phyloP scores from a whole-genome alignment of 805 yeast species.

The Candida mattraensis region DNA sequence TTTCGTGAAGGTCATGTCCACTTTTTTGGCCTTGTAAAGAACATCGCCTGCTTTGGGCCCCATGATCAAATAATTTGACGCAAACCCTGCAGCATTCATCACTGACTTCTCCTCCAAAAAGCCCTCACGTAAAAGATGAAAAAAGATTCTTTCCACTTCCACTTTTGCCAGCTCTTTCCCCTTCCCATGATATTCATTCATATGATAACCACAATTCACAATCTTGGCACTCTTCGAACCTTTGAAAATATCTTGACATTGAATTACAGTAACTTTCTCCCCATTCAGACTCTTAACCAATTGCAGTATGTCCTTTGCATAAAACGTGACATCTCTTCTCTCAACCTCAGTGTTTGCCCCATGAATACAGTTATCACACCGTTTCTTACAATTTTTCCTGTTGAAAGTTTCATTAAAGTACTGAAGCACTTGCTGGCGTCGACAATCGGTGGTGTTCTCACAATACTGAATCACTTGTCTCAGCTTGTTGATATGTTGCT shows the following conservation, averaged over 20 bases:
- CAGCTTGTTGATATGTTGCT: conserved; percentile 73
- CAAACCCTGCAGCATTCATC: conserved; percentile 75
- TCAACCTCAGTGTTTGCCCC: conserved; percentile 41
- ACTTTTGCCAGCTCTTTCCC: conserved; percentile 66
- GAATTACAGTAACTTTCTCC: conserved; percentile 68
- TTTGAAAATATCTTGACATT: conserved; percentile 79
- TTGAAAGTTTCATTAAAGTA: conserved; percentile 87
- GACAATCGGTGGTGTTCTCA: conserved; percentile 86
- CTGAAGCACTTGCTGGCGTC: conserved; percentile 83
- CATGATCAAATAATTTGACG: conserved; percentile 66
- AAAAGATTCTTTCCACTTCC: conserved; percentile 80
- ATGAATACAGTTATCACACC: conserved; percentile 84
- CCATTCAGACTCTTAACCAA: conserved; percentile 57
- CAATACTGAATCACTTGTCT: conserved; percentile 88
- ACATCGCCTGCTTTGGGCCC: conserved; percentile 59
- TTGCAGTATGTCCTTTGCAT: conserved; percentile 57
- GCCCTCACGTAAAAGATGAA: conserved; percentile 66
- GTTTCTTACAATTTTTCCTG: conserved; percentile 57
- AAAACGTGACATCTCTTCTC: conserved; percentile 65
- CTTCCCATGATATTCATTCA: conserved; percentile 61
- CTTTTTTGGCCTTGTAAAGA: conserved; percentile 37
- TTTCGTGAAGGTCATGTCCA: conserved; percentile 53
- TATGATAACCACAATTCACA: conserved; percentile 60
- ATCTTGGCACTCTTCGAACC: conserved; percentile 70
- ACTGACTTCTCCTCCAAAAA: conserved; percentile 70